A percentile compares a stretch with the other conserved stretches of the same genome.
Conservation (phyloP, 2,329 filamentous ascomycete species). For the Colletotrichum caudatum region DNA sequence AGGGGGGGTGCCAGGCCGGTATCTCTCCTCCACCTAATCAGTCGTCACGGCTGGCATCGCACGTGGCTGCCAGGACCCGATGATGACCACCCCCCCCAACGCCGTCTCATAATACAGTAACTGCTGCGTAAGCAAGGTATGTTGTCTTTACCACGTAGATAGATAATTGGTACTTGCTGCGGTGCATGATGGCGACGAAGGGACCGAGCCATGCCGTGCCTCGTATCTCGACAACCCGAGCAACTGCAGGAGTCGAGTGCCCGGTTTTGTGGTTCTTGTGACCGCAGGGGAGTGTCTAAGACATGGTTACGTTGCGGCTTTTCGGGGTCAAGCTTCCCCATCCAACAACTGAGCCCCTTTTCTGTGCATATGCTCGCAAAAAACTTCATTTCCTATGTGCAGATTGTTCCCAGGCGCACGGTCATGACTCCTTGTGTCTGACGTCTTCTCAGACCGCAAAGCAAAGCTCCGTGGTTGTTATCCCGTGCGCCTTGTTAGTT, state of each 20-base stretch:
- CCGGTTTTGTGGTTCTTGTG: neutral
- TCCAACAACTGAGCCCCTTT: constrained; percentile 21
- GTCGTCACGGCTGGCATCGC: constrained; percentile 40
- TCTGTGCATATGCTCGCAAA: constrained; percentile 1
- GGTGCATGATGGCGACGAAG: neutral
- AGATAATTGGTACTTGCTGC: neutral
- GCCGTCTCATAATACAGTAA: constrained; percentile 9
- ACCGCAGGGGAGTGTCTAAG: neutral
- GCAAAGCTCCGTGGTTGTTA: neutral
- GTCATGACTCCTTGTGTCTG: constrained; percentile 8
- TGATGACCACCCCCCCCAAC: constrained; percentile 43
- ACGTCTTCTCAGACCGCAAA: neutral
- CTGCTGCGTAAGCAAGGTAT: neutral
- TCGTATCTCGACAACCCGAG: constrained; percentile 20
- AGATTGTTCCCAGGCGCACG: constrained; percentile 10
- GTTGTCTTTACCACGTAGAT: constrained; percentile 9
- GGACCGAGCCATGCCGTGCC: constrained; percentile 21
- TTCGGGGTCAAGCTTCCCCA: neutral
- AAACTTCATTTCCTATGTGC: constrained; percentile 25
- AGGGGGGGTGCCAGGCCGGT: constrained; percentile 34
- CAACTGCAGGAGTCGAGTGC: neutral
- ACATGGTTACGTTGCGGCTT: neutral
- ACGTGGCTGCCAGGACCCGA: constrained; percentile 48
- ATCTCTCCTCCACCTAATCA: constrained; percentile 34
- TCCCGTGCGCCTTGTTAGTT: neutral